A percentile compares a stretch with the other conserved stretches of the same genome.
phyloP scores from a whole-genome alignment of 768 basidiomycete species.

The Cyclocybe cylindracea region DNA sequence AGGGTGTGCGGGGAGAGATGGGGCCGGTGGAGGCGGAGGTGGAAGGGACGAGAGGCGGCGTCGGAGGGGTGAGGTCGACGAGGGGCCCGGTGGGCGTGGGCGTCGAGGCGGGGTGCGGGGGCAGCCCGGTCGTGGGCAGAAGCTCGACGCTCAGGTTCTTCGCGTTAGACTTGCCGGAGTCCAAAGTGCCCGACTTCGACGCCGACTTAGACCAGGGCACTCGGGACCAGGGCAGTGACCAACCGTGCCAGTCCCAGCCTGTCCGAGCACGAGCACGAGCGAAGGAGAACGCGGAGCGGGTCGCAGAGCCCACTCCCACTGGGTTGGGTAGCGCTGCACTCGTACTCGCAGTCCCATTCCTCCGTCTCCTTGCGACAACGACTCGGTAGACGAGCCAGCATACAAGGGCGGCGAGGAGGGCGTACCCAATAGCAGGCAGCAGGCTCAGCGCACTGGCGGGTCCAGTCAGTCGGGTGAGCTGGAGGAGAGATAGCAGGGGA shows the following conservation, averaged over 20 bases:
- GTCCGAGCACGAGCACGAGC: constrained; percentile 7
- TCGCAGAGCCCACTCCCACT: constrained; percentile 2
- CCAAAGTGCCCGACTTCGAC: neutral
- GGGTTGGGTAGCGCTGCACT: constrained; percentile 12
- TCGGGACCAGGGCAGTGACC: constrained; percentile 13
- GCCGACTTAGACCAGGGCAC: constrained; percentile 8
- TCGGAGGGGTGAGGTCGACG: constrained; percentile 11
- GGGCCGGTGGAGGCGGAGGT: neutral
- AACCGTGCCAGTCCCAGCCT: constrained; percentile 9
- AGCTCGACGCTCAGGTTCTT: constrained; percentile 19
- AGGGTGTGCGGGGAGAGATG: constrained; percentile 2
- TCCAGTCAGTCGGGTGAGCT: constrained; percentile 3
- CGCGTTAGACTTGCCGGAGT: constrained; percentile 4
- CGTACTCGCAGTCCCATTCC: neutral
- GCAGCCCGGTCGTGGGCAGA: constrained; percentile 20
- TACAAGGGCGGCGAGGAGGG: constrained; percentile 12
- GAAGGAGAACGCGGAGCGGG: constrained; percentile 9
- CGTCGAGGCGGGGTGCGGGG: constrained; percentile 16
- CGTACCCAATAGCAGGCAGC: constrained; percentile 16
- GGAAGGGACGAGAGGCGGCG: constrained; percentile 11
- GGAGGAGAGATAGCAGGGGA: constrained; percentile 2
- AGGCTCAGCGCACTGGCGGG: constrained; percentile 7
- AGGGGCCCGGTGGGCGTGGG: constrained; percentile 12
- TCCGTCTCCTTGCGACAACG: constrained; percentile 2
- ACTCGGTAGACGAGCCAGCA: constrained; percentile 16